A percentile compares a stretch with the other conserved stretches of the same genome.
Conservation (phyloP, 805 yeast species). For the Sugiyamaella americana region DNA sequence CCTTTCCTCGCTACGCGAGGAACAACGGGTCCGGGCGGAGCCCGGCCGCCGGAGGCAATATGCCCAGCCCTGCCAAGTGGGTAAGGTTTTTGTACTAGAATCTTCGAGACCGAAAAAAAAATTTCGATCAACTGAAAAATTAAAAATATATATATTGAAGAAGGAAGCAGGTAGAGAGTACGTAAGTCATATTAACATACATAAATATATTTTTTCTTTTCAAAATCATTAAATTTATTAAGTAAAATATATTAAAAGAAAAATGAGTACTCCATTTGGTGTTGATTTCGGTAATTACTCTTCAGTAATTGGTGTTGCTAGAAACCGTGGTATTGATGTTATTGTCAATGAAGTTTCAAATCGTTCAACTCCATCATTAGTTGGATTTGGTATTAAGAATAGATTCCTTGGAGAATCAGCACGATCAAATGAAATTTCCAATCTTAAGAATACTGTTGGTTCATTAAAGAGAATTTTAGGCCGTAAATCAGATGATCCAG, state of each 20-base stretch:
- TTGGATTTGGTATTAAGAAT: constrained; percentile 85
- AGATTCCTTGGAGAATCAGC: constrained; percentile 94
- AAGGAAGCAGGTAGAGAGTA: background rate
- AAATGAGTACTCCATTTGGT: constrained; percentile 92
- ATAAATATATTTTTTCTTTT: constrained; percentile 5
- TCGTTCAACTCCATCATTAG: constrained; percentile 88
- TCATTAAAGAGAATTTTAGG: constrained; percentile 92
- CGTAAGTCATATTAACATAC: background rate
- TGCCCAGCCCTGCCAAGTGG: too few species aligned
- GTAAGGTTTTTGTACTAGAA: background rate
- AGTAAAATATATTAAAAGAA: constrained; percentile 15
- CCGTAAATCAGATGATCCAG: constrained; percentile 66
- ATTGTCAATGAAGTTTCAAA: constrained; percentile 98
- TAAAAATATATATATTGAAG: background rate
- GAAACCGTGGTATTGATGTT: constrained; percentile 97
- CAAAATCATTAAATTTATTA: background rate
- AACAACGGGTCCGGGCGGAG: background rate
- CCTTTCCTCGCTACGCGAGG: too few species aligned
- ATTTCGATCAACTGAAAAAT: background rate
- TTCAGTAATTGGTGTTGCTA: constrained; percentile 88
- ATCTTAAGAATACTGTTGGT: constrained; percentile 92
- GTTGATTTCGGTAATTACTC: constrained; percentile 94
- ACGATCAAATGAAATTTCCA: constrained; percentile 93
- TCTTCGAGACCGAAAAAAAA: background rate
- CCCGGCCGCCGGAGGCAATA: background rate